A percentile compares a stretch with the other conserved stretches of the same genome.
Evolutionary conservation across 2,329 filamentous ascomycete genomes (phyloP).

Genomic region (Alternaria longipes): DNA sequence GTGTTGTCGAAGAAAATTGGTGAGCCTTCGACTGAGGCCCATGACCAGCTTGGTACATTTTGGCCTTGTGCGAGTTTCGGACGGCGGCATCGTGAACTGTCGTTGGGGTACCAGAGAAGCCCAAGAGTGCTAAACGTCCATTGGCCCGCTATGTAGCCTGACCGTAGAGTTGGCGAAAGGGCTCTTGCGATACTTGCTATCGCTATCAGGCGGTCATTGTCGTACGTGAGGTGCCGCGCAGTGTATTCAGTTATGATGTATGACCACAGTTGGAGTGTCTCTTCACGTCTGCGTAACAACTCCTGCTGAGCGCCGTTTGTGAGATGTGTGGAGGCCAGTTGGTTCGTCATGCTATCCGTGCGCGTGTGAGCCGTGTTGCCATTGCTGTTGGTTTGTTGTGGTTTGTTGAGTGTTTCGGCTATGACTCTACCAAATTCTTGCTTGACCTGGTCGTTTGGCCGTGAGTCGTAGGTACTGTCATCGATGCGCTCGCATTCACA

Average conservation of each 20-base stretch:
- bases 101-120: conserved; percentile 49
- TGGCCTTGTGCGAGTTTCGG: conserved; percentile 28
- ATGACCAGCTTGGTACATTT: conserved; percentile 49
- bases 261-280: conserved; percentile 47
- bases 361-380: conserved; percentile 23
- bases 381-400: conserved; percentile 18
- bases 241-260: conserved; percentile 50
- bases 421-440: conserved; percentile 43
- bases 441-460: conserved; percentile 47
- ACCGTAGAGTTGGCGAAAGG: conserved; percentile 35
- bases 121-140: conserved; percentile 49
- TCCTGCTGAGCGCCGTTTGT: conserved; percentile 29
- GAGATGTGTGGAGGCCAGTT: conserved; percentile 41
- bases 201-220: conserved; percentile 43
- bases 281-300: conserved; percentile 32
- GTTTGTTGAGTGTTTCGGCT: conserved; percentile 25
- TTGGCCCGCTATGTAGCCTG: conserved; percentile 49
- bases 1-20: conserved; percentile 48
- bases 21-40: conserved; percentile 49
- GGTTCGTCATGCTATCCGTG: conserved; percentile 40
- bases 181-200: conserved; percentile 45
- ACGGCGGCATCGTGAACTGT: conserved; percentile 37
- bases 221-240: conserved; percentile 45
- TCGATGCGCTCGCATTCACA: conserved; percentile 49
- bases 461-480: conserved; percentile 41